Base-by-base conservation (phyloP, 805 yeast species). In the Cyberlindnera xylosilytica region DNA sequence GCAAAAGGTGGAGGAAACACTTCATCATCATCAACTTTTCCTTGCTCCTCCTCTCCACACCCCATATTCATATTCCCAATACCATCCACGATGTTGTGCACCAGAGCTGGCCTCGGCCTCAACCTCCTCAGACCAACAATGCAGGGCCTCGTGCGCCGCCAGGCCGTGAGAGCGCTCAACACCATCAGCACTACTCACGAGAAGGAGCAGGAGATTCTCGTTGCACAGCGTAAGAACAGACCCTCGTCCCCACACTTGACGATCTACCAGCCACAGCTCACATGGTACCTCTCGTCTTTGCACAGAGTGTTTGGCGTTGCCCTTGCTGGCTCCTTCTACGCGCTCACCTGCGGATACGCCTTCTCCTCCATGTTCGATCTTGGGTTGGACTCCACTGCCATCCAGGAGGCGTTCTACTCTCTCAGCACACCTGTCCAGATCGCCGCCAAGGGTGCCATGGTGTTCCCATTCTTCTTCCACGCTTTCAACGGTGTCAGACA, bases 231-330 rank as follows among this genome's bases (percentile, higher is more conserved):
- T 66, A 77, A 73, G 52, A 77, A 79, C 69, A 83, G 99, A 70
- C 98, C 98, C 26, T 68, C 77, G 13, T 88, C 97, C 23, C 98
- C 98, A 43, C 95, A 91, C 65, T 73, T 91, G 61, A 69, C 81
- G 48, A 90, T 93, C 62, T 91, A 91, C 72, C 75, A 90, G 70
- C 95, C 95, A 34, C 97, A 93, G 71, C 62, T 91, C 52, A 87
- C 98, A 19, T 78, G 84, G 85, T 68, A 77, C 48, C 62, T 93
- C 61, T 89, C 97, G 5, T 71, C 83, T 19, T 65, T 83, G 50
- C 98, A 91, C 69, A 83, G 99, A 74, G 67, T 91, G 57, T 77
- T 93, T 36, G 97, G 97, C 64, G 85, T 89, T 27, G 78, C 81
- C 39, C 69, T 93, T 60, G 96, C 89, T 32, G 77, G 73, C 48